These are phyloP conservation scores for Umbelopsis sp. DNA, from an alignment of 192 early-diverging fungal genomes.

Conservation along the genomic window DNA sequence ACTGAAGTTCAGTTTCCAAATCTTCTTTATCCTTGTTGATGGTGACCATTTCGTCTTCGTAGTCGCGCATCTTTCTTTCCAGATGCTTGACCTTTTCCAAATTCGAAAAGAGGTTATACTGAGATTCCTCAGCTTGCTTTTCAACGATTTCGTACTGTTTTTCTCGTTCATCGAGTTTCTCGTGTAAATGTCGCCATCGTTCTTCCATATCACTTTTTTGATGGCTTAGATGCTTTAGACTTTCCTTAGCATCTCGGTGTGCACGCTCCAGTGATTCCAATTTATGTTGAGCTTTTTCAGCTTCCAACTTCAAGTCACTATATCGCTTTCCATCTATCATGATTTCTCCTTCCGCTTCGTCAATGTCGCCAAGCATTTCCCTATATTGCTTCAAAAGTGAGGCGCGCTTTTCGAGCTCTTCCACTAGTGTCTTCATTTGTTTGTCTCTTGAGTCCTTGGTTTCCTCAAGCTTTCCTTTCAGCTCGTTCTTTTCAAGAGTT, in stretches of 20 bases:
- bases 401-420: slow-evolving; percentile 7
- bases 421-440: slow-evolving; percentile 3
- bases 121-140: slow-evolving; percentile 1
- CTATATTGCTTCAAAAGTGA: background rate
- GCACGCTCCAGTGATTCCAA: slow-evolving; percentile 7
- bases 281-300: background rate
- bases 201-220: slow-evolving; percentile 16
- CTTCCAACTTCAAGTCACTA: background rate
- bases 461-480: slow-evolving; percentile 6
- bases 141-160: slow-evolving; percentile 9
- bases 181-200: background rate
- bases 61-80: background rate
- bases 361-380: background rate
- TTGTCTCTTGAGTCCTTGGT: slow-evolving; percentile 6
- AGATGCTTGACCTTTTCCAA: slow-evolving; percentile 12
- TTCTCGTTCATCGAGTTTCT: slow-evolving; percentile 9
- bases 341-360: background rate
- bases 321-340: slow-evolving; percentile 5
- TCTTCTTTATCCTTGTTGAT: background rate
- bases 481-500: slow-evolving; percentile 8
- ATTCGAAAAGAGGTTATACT: slow-evolving; percentile 8
- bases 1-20: background rate
- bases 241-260: slow-evolving; percentile 3
- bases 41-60: background rate
- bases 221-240: background rate